These are phyloP conservation scores for Suhomyces maxii DNA, from an alignment of 1,139 yeast genomes.

Conservation along the genomic window DNA sequence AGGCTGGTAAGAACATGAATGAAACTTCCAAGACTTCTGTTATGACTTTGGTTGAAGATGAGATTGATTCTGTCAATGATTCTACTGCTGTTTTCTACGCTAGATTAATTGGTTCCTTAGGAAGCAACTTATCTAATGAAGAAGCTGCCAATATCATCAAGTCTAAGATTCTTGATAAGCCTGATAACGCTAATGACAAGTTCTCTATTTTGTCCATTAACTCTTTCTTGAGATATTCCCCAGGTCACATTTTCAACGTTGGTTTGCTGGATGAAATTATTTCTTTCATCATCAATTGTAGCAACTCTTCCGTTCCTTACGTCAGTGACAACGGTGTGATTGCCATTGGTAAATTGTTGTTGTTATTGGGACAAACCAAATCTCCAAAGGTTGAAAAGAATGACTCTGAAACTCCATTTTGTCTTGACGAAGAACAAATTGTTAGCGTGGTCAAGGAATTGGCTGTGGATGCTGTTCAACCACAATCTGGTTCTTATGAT, in stretches of 20 bases:
- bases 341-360: slow-evolving; percentile 80
- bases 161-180: slow-evolving; percentile 55
- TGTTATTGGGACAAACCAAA: slow-evolving; percentile 45
- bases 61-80: slow-evolving; percentile 52
- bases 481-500: slow-evolving; percentile 68
- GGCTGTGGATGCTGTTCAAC: slow-evolving; percentile 48
- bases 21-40: slow-evolving; percentile 71
- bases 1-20: slow-evolving; percentile 76
- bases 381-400: slow-evolving; percentile 33
- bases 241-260: slow-evolving; percentile 55
- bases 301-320: slow-evolving; percentile 50
- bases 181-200: slow-evolving; percentile 26
- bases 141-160: slow-evolving; percentile 65
- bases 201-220: slow-evolving; percentile 75
- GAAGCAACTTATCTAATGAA: slow-evolving; percentile 62
- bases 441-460: slow-evolving; percentile 48
- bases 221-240: slow-evolving; percentile 78
- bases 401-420: slow-evolving; percentile 25
- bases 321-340: slow-evolving; percentile 76
- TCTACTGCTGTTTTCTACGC: slow-evolving; percentile 76
- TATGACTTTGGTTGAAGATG: slow-evolving; percentile 75
- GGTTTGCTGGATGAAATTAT: slow-evolving; percentile 50
- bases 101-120: slow-evolving; percentile 71
- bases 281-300: slow-evolving; percentile 47
- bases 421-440: slow-evolving; percentile 36